Percentiles rank a stretch among this genome's conserved stretches.
These are phyloP conservation scores for Pelargonium australe DNA, from an alignment of 441 rosid genomes.

Conservation along the genomic window DNA sequence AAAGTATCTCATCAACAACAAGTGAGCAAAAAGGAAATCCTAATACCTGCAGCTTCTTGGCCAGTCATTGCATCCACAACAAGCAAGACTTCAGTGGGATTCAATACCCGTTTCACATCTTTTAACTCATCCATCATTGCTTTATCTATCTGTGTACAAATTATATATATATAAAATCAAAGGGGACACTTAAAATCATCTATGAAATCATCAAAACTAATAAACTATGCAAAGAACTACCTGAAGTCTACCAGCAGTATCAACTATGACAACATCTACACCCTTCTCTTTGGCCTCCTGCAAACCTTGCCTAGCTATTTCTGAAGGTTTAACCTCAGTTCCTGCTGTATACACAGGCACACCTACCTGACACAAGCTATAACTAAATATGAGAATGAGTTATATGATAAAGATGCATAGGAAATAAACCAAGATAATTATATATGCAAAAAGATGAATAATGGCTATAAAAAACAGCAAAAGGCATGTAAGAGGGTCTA, in stretches of 20 bases:
- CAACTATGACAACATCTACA: constrained; percentile 80
- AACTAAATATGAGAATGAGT: constrained; percentile 26
- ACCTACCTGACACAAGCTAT: constrained; percentile 61
- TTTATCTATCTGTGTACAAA: constrained; percentile 70
- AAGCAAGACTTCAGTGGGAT: constrained; percentile 92
- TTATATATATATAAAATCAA: constrained; percentile 10
- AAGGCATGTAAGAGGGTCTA: no score
- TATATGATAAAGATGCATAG: neutral
- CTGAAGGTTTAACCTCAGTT: constrained; percentile 78
- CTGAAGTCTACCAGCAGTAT: constrained; percentile 99
- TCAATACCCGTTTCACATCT: constrained; percentile 73
- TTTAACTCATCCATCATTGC: constrained; percentile 96
- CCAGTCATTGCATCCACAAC: constrained; percentile 99
- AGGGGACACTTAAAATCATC: constrained; percentile 7
- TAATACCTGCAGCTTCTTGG: constrained; percentile 95
- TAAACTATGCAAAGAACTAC: constrained; percentile 28
- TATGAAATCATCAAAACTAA: constrained; percentile 10
- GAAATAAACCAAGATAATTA: no score
- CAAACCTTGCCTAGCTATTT: constrained; percentile 84
- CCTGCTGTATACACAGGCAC: constrained; percentile 89
- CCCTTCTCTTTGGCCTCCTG: constrained; percentile 77
- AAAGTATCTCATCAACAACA: constrained; percentile 1
- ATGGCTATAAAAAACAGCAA: no score
- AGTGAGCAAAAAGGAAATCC: constrained; percentile 7
- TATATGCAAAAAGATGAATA: no score